A percentile compares a stretch with the other conserved stretches of the same genome.
Conservation (phyloP, 805 yeast genomes). For the Teunomyces barrocoloradensis region DNA sequence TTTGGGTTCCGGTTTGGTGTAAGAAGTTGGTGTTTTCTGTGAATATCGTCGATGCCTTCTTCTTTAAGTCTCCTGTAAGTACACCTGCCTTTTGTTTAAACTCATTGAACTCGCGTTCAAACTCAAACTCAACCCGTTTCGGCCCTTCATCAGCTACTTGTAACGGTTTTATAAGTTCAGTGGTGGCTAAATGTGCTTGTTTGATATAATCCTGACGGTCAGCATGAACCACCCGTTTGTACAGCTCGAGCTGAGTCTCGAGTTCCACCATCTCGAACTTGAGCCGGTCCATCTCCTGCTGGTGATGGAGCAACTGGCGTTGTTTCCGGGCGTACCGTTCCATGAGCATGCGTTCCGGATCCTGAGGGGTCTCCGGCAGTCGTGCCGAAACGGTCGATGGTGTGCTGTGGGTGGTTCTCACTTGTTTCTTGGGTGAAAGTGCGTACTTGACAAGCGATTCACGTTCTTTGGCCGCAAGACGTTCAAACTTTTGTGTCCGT, state of each 20-base stretch:
- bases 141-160: too few relatives aligned
- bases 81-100: background rate
- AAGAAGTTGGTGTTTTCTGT: background rate
- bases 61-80: conserved; percentile 1
- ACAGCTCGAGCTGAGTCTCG: conserved; percentile 19
- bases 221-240: conserved; percentile 9
- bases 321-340: conserved; percentile 48
- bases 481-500: background rate
- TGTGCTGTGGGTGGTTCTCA: background rate
- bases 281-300: conserved; percentile 33
- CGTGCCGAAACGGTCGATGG: background rate
- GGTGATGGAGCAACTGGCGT: conserved; percentile 49
- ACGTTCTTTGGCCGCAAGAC: conserved; percentile 11
- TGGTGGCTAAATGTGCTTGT: conserved; percentile 11
- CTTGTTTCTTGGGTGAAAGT: conserved; percentile 12
- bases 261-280: conserved; percentile 36
- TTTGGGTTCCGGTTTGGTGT: conserved; percentile 13
- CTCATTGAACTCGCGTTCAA: background rate
- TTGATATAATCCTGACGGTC: conserved; percentile 6
- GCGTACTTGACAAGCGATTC: conserved; percentile 52
- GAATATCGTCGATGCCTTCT: conserved; percentile 11
- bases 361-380: background rate
- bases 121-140: background rate
- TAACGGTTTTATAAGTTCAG: too few relatives aligned
- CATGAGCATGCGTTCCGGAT: conserved; percentile 13